Evolutionary conservation across 2,329 filamentous ascomycete species (phyloP).

Genomic region (Epichloe brachyelytri): DNA sequence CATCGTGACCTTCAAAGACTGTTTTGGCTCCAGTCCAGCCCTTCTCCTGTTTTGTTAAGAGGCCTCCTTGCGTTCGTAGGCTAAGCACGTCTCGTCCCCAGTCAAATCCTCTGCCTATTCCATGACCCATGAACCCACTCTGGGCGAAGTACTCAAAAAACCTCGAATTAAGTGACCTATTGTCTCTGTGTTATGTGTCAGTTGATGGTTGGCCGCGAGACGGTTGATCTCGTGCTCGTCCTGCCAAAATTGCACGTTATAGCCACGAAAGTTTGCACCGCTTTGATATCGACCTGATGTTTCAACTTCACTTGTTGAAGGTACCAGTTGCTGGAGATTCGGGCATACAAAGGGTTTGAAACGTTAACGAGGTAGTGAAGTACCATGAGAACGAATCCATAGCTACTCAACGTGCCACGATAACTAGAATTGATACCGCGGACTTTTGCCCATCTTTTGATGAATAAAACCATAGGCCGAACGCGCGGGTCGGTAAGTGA

Average conservation of each 20-base stretch:
- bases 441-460: slow-evolving; percentile 83
- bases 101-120: slow-evolving; percentile 49
- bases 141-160: slow-evolving; percentile 84
- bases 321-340: slow-evolving; percentile 57
- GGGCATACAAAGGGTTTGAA: slow-evolving; percentile 64
- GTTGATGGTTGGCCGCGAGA: slow-evolving; percentile 41
- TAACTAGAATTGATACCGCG: slow-evolving; percentile 81
- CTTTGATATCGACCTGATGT: slow-evolving; percentile 12
- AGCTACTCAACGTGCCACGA: slow-evolving; percentile 74
- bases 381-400: slow-evolving; percentile 87
- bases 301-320: slow-evolving; percentile 23
- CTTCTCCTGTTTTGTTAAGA: slow-evolving; percentile 63
- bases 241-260: slow-evolving; percentile 65
- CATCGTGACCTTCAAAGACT: slow-evolving; percentile 38
- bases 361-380: slow-evolving; percentile 82
- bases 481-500: slow-evolving; percentile 67
- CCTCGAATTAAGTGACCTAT: slow-evolving; percentile 61
- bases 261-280: slow-evolving; percentile 41
- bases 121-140: slow-evolving; percentile 37
- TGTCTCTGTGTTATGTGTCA: slow-evolving; percentile 57
- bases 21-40: slow-evolving; percentile 80
- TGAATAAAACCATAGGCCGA: slow-evolving; percentile 64
- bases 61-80: slow-evolving; percentile 56
- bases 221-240: slow-evolving; percentile 56
- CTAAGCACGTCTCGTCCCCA: slow-evolving; percentile 75